phyloP scores from a whole-genome alignment of 179 eudicot species.

The Actinidia arguta region DNA sequence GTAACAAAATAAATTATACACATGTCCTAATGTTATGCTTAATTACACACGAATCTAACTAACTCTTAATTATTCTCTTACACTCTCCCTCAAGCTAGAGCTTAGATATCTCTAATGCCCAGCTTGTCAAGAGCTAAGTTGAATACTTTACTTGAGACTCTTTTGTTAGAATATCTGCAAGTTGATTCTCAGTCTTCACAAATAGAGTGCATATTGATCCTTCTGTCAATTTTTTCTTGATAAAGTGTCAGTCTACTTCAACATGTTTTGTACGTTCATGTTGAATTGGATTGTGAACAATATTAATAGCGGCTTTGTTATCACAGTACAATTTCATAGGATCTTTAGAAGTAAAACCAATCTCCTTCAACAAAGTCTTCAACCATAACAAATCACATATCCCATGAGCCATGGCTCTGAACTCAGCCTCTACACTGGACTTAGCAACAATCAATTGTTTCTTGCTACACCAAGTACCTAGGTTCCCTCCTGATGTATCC shows the following conservation, averaged over 20 bases:
- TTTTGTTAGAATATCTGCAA: not conserved
- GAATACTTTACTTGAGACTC: not conserved
- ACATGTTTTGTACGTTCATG: not conserved
- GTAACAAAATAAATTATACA: too few species aligned
- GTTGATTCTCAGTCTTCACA: not conserved
- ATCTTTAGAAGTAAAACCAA: not conserved
- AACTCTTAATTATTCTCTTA: too few species aligned
- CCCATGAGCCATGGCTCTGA: not conserved
- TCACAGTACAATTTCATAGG: not conserved
- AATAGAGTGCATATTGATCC: not conserved
- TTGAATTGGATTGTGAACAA: not conserved
- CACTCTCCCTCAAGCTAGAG: not conserved
- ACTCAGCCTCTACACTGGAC: not conserved
- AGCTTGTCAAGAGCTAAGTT: not conserved
- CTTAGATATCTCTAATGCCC: not conserved
- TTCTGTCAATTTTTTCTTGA: not conserved
- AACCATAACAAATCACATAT: not conserved
- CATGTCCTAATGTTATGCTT: too few species aligned
- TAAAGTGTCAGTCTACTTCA: constrained; percentile 1
- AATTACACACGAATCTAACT: too few species aligned
- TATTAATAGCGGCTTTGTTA: not conserved
- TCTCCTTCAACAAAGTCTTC: not conserved
- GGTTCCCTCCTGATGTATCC: not conserved
- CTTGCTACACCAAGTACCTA: not conserved
- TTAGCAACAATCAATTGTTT: not conserved